Evolutionary conservation across 176 grass and related monocot genomes (phyloP).

Genomic region (Zea luxurians): DNA sequence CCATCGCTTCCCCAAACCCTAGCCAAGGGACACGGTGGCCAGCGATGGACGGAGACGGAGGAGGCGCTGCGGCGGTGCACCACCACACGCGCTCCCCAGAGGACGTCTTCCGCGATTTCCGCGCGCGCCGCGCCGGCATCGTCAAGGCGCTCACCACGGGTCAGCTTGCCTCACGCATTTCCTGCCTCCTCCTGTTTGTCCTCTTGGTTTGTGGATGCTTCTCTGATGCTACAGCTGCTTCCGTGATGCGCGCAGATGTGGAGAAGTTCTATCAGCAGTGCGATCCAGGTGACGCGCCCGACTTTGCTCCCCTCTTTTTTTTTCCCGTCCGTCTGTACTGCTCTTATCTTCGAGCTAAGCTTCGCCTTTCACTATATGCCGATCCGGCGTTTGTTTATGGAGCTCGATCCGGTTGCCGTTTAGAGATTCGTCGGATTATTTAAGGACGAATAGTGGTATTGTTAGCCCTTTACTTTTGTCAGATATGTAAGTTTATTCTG

Average conservation of each 20-base stretch:
- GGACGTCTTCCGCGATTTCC: conserved; percentile 76
- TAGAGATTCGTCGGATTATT: neutral
- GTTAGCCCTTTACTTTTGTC: conserved; percentile 8
- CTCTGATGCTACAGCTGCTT: conserved; percentile 23
- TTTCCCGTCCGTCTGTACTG: neutral
- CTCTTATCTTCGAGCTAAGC: neutral
- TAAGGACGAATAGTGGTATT: neutral
- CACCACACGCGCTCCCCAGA: conserved; percentile 60
- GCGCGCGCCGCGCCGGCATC: conserved; percentile 69
- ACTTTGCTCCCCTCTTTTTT: neutral
- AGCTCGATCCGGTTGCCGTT: conserved; percentile 31
- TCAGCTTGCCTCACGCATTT: conserved; percentile 14
- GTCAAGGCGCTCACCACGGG: conserved; percentile 80
- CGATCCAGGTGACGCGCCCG: conserved; percentile 64
- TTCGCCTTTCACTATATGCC: neutral
- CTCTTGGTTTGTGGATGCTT: neutral
- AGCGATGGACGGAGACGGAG: conserved; percentile 51
- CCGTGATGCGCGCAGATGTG: conserved; percentile 62
- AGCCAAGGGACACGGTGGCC: conserved; percentile 13
- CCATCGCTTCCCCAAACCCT: conserved; percentile 28
- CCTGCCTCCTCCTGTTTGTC: neutral
- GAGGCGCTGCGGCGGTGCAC: conserved; percentile 25
- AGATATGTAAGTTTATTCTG: neutral
- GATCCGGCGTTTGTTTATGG: neutral
- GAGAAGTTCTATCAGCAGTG: conserved; percentile 78